Percentiles rank a stretch among this genome's conserved stretches.
Conservation (phyloP, 108 stramenopile genomes). For the Cylindrotheca fusiformis region DNA sequence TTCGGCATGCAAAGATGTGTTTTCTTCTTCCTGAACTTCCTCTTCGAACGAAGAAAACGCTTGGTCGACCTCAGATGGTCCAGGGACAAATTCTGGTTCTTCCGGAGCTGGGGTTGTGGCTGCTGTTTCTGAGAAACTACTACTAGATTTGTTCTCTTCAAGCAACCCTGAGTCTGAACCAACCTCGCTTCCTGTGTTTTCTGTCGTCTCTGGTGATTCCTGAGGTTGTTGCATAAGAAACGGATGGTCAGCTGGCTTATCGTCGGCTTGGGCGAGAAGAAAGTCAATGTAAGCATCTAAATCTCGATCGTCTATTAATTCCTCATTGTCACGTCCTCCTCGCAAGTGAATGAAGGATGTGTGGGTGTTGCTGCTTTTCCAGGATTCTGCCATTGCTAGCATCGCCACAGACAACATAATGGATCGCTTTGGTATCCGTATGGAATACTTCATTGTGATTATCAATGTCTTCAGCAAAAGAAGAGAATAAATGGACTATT, state of each 20-base stretch:
- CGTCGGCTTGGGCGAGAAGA: constrained; percentile 15
- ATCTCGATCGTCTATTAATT: constrained; percentile 13
- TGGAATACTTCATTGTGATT: too few species aligned
- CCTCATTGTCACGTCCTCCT: too few species aligned
- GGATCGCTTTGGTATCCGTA: too few species aligned
- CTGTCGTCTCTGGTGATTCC: neutral
- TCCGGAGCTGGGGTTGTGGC: too few species aligned
- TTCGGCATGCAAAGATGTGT: neutral
- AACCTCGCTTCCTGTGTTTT: neutral
- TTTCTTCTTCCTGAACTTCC: constrained; percentile 4
- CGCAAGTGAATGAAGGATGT: too few species aligned
- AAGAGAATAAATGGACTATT: too few species aligned
- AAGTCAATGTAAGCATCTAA: constrained; percentile 27
- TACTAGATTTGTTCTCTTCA: neutral
- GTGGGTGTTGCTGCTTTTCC: too few species aligned
- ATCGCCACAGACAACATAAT: too few species aligned
- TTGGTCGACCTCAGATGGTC: neutral
- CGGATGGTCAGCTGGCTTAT: too few species aligned
- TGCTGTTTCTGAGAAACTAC: too few species aligned
- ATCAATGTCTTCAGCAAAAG: too few species aligned
- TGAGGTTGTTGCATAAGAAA: neutral
- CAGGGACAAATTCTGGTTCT: neutral
- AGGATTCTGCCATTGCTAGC: too few species aligned
- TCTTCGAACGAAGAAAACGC: neutral
- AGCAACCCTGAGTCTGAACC: neutral